Base-by-base conservation (phyloP, 179 eudicot species). In the Patellifolia procumbens region DNA sequence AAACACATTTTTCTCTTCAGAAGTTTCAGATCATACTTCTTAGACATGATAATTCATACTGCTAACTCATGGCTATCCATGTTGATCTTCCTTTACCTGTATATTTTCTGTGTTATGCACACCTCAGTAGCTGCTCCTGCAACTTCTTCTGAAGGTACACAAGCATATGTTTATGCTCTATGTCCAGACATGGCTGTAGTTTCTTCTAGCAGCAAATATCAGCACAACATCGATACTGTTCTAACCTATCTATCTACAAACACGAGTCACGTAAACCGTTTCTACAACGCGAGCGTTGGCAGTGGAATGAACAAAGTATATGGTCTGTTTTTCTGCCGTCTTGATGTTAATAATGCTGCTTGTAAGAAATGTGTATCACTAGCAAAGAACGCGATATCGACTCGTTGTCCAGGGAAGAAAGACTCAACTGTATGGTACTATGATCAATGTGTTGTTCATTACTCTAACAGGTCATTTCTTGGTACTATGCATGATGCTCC, bases 361-460 rank as follows among this genome's bases (percentile, higher is more conserved):
- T 81, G 83, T 67, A 76, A 65, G 26, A 58, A 72, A 31, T 81
- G 83, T 39, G 74, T 81, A 4, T 65, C 80, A 0, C 28, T 77
- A n/a, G 83, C 70, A 19, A 67, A 63, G 2, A 37, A 12, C 12
- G 80, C 77, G 4, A 64, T 77, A 8, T 63, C n/a, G 0, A 73
- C 70, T 1, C 69, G 74, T 11, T 81, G 83, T 22, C 80, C 80
- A 0, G 80, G 80, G 15, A 70, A 81, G 79, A 76, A 72, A 31
- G 83, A 72, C 5, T 74, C 83, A 22, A 77, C 78, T 4, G 80
- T 81, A 65, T 81, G 83, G 83, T 81, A 28, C 20, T 68, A 66
- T 76, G 83, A 81, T 72, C 83, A 76, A 16, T 81, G 83, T 66
- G 80, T 76, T 31, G 45, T 77, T n/a, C 71, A 79, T 67, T 81